A percentile compares a stretch with the other conserved stretches of the same genome.
phyloP scores from a whole-genome alignment of 352 stramenopile species.

The Globisporangium acanthophoron region DNA sequence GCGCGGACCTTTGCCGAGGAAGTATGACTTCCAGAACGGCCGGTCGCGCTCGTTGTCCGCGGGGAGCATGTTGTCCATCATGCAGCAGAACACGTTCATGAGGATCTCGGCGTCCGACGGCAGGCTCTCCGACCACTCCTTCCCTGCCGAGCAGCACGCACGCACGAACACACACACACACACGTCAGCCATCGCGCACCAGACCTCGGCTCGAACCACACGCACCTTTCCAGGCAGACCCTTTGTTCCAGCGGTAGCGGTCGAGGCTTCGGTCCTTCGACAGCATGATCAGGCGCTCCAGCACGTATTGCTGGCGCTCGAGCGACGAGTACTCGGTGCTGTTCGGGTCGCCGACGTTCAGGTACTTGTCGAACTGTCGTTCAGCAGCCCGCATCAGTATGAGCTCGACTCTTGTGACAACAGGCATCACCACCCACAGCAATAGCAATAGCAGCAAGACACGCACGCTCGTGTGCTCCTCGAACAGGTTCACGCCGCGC shows the following conservation, averaged over 20 bases:
- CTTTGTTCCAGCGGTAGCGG: slow-evolving; percentile 80
- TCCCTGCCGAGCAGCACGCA: slow-evolving; percentile 24
- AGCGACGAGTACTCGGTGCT: slow-evolving; percentile 68
- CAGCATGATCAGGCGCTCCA: slow-evolving; percentile 82
- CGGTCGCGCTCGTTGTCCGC: slow-evolving; percentile 71
- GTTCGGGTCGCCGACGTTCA: slow-evolving; percentile 74
- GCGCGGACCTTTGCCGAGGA: slow-evolving; percentile 62
- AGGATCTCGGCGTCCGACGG: slow-evolving; percentile 80
- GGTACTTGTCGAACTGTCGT: slow-evolving; percentile 80
- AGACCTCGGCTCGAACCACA: not conserved
- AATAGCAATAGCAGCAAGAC: not conserved
- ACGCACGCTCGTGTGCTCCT: slow-evolving; percentile 73
- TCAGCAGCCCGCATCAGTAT: slow-evolving; percentile 3
- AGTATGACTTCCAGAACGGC: slow-evolving; percentile 82
- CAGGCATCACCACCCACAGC: not conserved
- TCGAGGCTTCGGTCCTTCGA: slow-evolving; percentile 83
- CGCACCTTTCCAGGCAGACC: slow-evolving; percentile 63
- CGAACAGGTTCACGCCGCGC: slow-evolving; percentile 68
- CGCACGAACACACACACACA: not conserved
- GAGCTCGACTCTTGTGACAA: not conserved
- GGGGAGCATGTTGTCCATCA: slow-evolving; percentile 85
- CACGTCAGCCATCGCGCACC: not conserved
- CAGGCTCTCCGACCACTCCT: slow-evolving; percentile 75
- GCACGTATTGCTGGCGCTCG: slow-evolving; percentile 78
- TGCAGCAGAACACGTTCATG: slow-evolving; percentile 86